A percentile compares a stretch with the other conserved stretches of the same genome.
phyloP scores from a whole-genome alignment of 768 basidiomycete genomes.

The Leccinum olivaceopallidum region DNA sequence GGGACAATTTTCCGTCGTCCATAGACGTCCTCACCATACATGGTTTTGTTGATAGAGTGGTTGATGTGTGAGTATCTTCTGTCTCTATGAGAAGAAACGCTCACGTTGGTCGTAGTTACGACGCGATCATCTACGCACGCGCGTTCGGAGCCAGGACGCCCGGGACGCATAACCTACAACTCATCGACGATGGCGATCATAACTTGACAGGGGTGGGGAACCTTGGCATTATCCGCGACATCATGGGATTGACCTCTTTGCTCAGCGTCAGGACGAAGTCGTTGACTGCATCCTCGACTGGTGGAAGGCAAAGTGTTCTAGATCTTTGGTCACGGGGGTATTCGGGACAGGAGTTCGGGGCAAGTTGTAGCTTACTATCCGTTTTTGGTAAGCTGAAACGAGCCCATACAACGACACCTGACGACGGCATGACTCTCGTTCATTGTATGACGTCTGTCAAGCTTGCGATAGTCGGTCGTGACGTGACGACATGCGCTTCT shows the following conservation, averaged over 20 bases:
- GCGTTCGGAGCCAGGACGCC: slow-evolving; percentile 55
- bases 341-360: slow-evolving; percentile 58
- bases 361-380: slow-evolving; percentile 38
- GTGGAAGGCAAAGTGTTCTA: slow-evolving; percentile 51
- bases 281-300: slow-evolving; percentile 69
- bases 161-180: slow-evolving; percentile 70
- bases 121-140: slow-evolving; percentile 68
- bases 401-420: neutral
- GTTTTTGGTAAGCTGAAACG: neutral
- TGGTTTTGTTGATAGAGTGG: slow-evolving; percentile 66
- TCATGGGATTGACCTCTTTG: slow-evolving; percentile 5
- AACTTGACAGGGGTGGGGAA: slow-evolving; percentile 63
- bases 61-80: slow-evolving; percentile 59
- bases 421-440: neutral
- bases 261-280: slow-evolving; percentile 62
- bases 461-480: neutral
- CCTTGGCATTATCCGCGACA: neutral
- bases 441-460: neutral
- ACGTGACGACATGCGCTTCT: neutral
- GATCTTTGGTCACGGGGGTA: slow-evolving; percentile 57
- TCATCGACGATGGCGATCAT: slow-evolving; percentile 77
- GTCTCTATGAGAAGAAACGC: neutral
- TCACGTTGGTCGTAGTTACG: slow-evolving; percentile 48
- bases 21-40: slow-evolving; percentile 77
- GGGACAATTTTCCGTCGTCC: slow-evolving; percentile 61